A percentile compares a stretch with the other conserved stretches of the same genome.
Evolutionary conservation across 2,329 filamentous ascomycete species (phyloP).

Genomic region (Fulvia fulva): DNA sequence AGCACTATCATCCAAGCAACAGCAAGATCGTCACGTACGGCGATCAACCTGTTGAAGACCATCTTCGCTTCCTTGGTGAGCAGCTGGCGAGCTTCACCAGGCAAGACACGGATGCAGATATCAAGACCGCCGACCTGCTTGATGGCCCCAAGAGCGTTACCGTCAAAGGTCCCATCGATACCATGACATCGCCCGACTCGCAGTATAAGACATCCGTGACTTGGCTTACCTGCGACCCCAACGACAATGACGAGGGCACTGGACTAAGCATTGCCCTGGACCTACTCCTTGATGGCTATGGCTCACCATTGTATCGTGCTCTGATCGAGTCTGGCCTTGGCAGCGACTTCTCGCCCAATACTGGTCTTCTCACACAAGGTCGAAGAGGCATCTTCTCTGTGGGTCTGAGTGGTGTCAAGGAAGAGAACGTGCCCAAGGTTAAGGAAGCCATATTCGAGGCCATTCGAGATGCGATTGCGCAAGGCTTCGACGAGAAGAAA

Average conservation of each 20-base stretch:
- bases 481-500: slow-evolving; percentile 84
- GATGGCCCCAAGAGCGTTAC: slow-evolving; percentile 62
- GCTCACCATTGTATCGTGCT: slow-evolving; percentile 84
- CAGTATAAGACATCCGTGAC: slow-evolving; percentile 93
- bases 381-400: slow-evolving; percentile 81
- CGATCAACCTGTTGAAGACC: slow-evolving; percentile 78
- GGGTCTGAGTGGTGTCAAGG: slow-evolving; percentile 82
- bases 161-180: slow-evolving; percentile 77
- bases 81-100: slow-evolving; percentile 70
- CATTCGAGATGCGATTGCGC: slow-evolving; percentile 63
- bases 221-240: slow-evolving; percentile 82
- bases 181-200: slow-evolving; percentile 76
- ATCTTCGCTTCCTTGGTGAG: slow-evolving; percentile 73
- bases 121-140: slow-evolving; percentile 73
- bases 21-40: slow-evolving; percentile 95
- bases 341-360: slow-evolving; percentile 91
- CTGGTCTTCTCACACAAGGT: slow-evolving; percentile 75
- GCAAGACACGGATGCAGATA: slow-evolving; percentile 64
- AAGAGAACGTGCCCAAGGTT: slow-evolving; percentile 72
- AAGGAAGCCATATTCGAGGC: slow-evolving; percentile 71
- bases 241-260: slow-evolving; percentile 82
- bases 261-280: slow-evolving; percentile 77
- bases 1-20: slow-evolving; percentile 97
- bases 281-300: slow-evolving; percentile 87
- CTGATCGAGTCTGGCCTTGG: slow-evolving; percentile 87